Percentiles rank a stretch among this genome's conserved stretches.
Evolutionary conservation across 768 basidiomycete species (phyloP).

Genomic region (Tylopilus felleus): DNA sequence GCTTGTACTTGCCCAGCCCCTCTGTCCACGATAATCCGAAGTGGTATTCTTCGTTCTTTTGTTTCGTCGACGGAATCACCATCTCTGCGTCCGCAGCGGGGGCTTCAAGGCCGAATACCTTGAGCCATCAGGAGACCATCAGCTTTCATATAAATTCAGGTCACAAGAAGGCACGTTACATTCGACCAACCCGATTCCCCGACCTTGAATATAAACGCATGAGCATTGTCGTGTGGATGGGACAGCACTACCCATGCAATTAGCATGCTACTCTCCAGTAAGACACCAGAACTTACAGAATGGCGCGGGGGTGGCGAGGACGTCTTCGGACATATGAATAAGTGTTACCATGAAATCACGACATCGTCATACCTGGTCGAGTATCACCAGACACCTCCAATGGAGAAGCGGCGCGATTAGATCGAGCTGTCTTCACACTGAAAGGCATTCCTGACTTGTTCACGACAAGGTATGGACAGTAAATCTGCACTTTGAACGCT

Average conservation of each 20-base stretch:
- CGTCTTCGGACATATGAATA: slow-evolving; percentile 32
- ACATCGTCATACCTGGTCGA: slow-evolving; percentile 45
- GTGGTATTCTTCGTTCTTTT: slow-evolving; percentile 67
- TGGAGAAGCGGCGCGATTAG: slow-evolving; percentile 57
- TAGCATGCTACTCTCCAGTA: slow-evolving; percentile 4
- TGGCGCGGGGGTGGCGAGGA: slow-evolving; percentile 56
- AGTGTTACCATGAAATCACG: slow-evolving; percentile 12
- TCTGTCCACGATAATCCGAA: slow-evolving; percentile 89
- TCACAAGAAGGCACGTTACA: slow-evolving; percentile 36
- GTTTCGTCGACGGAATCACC: slow-evolving; percentile 59
- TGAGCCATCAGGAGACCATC: slow-evolving; percentile 6
- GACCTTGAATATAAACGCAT: slow-evolving; percentile 79
- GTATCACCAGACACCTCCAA: slow-evolving; percentile 85
- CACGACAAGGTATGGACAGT: slow-evolving; percentile 82
- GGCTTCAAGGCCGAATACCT: slow-evolving; percentile 89
- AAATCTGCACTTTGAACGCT: slow-evolving; percentile 94
- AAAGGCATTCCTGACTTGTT: slow-evolving; percentile 94
- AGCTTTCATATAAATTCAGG: not conserved
- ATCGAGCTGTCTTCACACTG: slow-evolving; percentile 58
- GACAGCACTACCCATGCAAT: slow-evolving; percentile 65
- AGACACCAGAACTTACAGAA: slow-evolving; percentile 59
- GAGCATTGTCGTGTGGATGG: slow-evolving; percentile 72
- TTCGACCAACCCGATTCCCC: slow-evolving; percentile 89
- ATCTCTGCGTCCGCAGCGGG: slow-evolving; percentile 88
- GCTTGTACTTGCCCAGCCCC: slow-evolving; percentile 95